Conservation (phyloP, 2,329 filamentous ascomycete genomes). For the Fusarium sp. region DNA sequence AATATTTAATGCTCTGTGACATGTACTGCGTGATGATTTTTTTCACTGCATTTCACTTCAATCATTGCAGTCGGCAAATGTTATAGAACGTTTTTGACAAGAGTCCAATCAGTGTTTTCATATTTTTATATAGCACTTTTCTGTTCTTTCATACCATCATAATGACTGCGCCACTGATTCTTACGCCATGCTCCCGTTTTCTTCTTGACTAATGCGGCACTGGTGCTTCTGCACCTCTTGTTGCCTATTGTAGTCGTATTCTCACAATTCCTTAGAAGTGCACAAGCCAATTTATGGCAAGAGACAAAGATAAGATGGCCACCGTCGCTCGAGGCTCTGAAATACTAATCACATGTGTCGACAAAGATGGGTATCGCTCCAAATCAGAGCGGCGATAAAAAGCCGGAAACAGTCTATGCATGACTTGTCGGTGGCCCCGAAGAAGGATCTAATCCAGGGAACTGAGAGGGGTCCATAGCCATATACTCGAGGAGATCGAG, state of each 20-base stretch:
- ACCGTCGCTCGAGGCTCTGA: background rate
- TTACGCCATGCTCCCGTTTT: background rate
- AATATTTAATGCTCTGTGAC: background rate
- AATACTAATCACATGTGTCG: background rate
- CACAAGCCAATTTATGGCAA: background rate
- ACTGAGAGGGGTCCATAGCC: constrained; percentile 66
- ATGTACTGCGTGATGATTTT: background rate
- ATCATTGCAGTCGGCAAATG: background rate
- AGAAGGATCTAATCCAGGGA: constrained; percentile 50
- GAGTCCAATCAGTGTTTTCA: constrained; percentile 1
- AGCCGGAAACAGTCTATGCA: background rate
- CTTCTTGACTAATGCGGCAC: background rate
- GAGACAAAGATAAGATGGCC: background rate
- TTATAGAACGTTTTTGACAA: background rate
- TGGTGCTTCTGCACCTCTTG: background rate
- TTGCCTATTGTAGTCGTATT: background rate
- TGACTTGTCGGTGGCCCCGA: constrained; percentile 41
- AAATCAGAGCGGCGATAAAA: background rate
- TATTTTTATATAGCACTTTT: constrained; percentile 20
- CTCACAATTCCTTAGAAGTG: background rate
- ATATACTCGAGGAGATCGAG: constrained; percentile 75
- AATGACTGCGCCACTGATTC: background rate
- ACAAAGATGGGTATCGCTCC: background rate
- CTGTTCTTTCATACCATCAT: constrained; percentile 2
- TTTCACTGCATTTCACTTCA: background rate